These are phyloP conservation scores for Leersia perrieri DNA, from an alignment of 176 grass and related monocot genomes.

Conservation along the genomic window DNA sequence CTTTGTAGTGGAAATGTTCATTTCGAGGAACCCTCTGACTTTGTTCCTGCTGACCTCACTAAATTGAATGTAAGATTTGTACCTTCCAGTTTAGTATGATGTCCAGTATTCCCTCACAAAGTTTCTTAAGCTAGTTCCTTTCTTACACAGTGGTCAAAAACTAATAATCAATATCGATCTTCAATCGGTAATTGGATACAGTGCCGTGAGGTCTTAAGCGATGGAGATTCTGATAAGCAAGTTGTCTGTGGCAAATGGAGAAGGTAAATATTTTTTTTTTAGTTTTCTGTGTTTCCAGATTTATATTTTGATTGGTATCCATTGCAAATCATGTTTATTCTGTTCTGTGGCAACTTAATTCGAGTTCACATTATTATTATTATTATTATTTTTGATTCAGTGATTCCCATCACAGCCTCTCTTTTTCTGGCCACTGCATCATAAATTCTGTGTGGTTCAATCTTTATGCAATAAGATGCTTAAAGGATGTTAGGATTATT, in stretches of 20 bases:
- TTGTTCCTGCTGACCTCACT: conserved; percentile 48
- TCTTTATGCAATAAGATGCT: conserved; percentile 15
- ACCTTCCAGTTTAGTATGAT: conserved; percentile 26
- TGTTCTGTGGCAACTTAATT: conserved; percentile 12
- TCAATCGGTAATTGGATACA: conserved; percentile 95
- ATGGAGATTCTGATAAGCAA: conserved; percentile 47
- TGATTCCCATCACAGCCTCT: neutral
- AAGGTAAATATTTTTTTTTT: conserved; percentile 56
- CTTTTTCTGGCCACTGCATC: neutral
- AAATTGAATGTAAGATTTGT: conserved; percentile 62
- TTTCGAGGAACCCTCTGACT: conserved; percentile 42
- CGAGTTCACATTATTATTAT: neutral
- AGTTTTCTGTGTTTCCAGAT: neutral
- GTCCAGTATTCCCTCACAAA: neutral
- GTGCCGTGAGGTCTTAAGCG: conserved; percentile 59
- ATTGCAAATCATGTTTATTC: neutral
- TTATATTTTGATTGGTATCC: neutral
- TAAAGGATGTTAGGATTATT: neutral
- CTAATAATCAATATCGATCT: conserved; percentile 33
- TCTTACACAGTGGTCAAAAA: conserved; percentile 36
- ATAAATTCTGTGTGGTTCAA: conserved; percentile 2
- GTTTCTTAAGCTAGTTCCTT: conserved; percentile 46
- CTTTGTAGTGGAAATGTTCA: conserved; percentile 39
- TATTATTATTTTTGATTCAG: neutral
- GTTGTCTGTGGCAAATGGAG: conserved; percentile 90